phyloP scores from a whole-genome alignment of 768 basidiomycete species.

The Boletus subparvulus region DNA sequence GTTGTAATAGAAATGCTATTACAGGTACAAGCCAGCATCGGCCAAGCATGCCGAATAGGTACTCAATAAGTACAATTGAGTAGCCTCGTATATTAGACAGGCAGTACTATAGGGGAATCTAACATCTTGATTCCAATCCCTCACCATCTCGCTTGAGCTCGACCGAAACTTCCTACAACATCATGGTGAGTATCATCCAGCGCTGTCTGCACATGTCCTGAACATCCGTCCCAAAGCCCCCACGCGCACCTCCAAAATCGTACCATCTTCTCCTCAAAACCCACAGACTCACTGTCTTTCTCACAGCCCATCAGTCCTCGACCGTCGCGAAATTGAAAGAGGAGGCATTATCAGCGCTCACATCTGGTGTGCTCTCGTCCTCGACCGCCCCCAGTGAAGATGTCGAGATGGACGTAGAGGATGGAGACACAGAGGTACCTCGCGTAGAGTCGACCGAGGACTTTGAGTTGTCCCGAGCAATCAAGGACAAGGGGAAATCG shows the following conservation, averaged over 20 bases:
- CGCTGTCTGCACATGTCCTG: background rate
- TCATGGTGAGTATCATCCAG: slow-evolving; percentile 20
- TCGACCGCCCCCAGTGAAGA: slow-evolving; percentile 31
- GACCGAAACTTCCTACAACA: background rate
- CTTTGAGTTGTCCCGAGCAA: slow-evolving; percentile 63
- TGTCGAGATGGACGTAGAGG: slow-evolving; percentile 17
- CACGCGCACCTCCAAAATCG: slow-evolving; percentile 55
- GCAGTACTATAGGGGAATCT: too few species aligned
- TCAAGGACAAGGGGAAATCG: slow-evolving; percentile 49
- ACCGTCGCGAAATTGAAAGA: slow-evolving; percentile 60
- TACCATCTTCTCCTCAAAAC: slow-evolving; percentile 72
- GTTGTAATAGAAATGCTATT: too few species aligned
- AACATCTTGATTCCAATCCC: too few species aligned
- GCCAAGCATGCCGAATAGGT: too few species aligned
- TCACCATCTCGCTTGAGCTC: too few species aligned
- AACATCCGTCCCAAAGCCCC: slow-evolving; percentile 40
- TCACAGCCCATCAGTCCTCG: slow-evolving; percentile 53
- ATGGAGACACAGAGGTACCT: slow-evolving; percentile 32
- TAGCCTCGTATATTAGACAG: too few species aligned
- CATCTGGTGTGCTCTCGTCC: slow-evolving; percentile 40
- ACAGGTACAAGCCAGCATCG: too few species aligned
- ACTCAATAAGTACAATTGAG: too few species aligned
- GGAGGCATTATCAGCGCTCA: slow-evolving; percentile 62
- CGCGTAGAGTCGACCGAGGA: slow-evolving; percentile 39
- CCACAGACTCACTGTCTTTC: slow-evolving; percentile 65